Conservation (phyloP, 768 basidiomycete genomes). For the Tricholomella constricta region DNA sequence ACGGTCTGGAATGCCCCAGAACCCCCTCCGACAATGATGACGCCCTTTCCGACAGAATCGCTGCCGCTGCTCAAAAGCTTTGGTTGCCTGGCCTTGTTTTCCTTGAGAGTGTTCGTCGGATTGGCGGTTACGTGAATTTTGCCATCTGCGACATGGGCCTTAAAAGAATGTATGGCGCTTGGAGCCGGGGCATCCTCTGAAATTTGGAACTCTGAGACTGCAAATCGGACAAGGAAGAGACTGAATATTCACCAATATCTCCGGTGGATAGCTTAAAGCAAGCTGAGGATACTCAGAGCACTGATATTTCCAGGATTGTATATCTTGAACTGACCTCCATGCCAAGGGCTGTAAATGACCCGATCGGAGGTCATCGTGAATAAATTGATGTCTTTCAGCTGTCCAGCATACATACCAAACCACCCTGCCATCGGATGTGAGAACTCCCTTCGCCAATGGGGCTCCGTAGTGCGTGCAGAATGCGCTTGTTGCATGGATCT, state of each 20-base stretch:
- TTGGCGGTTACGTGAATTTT: constrained; percentile 82
- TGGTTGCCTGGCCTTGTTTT: constrained; percentile 65
- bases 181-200: constrained; percentile 90
- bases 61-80: constrained; percentile 49
- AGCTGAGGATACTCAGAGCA: constrained; percentile 41
- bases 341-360: constrained; percentile 66
- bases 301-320: background rate
- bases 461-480: constrained; percentile 94
- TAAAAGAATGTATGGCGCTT: constrained; percentile 77
- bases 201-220: constrained; percentile 13
- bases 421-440: constrained; percentile 76
- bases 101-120: constrained; percentile 58
- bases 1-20: constrained; percentile 75
- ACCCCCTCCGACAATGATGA: constrained; percentile 88
- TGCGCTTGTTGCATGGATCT: constrained; percentile 77
- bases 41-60: constrained; percentile 57
- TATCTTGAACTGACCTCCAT: constrained; percentile 58
- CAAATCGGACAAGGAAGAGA: constrained; percentile 13
- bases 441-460: constrained; percentile 79
- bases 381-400: background rate
- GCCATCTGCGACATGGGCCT: constrained; percentile 62
- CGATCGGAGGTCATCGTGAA: background rate
- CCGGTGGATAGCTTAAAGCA: constrained; percentile 88
- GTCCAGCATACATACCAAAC: constrained; percentile 57
- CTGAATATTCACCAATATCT: constrained; percentile 60